phyloP scores from a whole-genome alignment of 495 filamentous ascomycete genomes.

The Aspergillus sparsus region DNA sequence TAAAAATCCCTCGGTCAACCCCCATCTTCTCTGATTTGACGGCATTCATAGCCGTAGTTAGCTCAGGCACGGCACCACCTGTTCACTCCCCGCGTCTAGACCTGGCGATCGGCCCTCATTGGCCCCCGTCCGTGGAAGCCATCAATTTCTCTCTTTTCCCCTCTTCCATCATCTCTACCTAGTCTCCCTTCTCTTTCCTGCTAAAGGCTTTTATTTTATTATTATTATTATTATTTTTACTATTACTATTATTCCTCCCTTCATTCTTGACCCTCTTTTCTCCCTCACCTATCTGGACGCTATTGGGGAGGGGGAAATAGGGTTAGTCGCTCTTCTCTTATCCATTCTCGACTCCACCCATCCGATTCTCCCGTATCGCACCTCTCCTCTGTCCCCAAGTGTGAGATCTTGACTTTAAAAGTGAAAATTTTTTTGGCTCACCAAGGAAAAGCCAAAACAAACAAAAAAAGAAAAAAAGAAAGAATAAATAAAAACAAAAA shows the following conservation, averaged over 20 bases:
- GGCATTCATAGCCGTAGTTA: neutral
- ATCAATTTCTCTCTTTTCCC: conserved; percentile 26
- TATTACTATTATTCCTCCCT: no score
- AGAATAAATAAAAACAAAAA: neutral
- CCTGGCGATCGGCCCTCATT: conserved; percentile 28
- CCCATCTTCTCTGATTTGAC: neutral
- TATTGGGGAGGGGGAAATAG: neutral
- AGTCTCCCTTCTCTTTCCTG: conserved; percentile 4
- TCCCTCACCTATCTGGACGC: neutral
- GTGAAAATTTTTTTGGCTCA: conserved; percentile 3
- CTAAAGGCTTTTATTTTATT: neutral
- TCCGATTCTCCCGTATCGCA: conserved; percentile 5
- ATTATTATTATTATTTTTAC: no score
- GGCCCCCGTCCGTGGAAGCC: conserved; percentile 18
- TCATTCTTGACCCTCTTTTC: neutral
- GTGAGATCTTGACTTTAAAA: conserved; percentile 1
- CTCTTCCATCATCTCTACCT: conserved; percentile 15
- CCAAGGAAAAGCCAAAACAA: conserved; percentile 11
- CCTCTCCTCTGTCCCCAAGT: neutral
- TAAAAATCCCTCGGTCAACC: no score
- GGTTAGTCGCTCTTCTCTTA: conserved; percentile 2
- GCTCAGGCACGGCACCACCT: neutral
- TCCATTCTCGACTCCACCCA: conserved; percentile 1
- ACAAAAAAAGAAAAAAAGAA: conserved; percentile 4
- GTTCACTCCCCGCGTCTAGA: conserved; percentile 30